A percentile compares a stretch with the other conserved stretches of the same genome.
Conservation (phyloP, 495 filamentous ascomycete species). For the Hypoxylon lenormandii region DNA sequence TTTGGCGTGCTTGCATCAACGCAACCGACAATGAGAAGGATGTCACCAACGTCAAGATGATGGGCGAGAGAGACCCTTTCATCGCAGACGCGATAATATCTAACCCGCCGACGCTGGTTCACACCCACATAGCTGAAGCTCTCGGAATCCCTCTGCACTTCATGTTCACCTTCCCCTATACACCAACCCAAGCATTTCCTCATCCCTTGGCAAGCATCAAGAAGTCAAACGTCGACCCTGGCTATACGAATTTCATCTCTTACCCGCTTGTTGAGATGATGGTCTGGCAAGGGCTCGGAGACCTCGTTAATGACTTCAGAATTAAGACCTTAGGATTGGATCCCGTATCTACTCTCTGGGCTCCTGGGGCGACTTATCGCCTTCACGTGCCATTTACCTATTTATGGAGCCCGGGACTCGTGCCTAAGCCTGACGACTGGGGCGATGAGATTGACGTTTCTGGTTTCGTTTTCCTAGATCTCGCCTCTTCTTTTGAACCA, state of each 20-base stretch:
- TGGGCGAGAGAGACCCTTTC: constrained; percentile 65
- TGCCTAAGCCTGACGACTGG: constrained; percentile 76
- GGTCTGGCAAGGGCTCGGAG: constrained; percentile 73
- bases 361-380: constrained; percentile 70
- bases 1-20: constrained; percentile 72
- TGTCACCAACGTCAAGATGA: constrained; percentile 65
- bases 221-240: constrained; percentile 67
- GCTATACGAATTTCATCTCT: constrained; percentile 75
- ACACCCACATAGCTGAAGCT: constrained; percentile 74
- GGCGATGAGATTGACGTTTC: constrained; percentile 70
- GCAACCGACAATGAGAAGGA: constrained; percentile 67
- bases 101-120: constrained; percentile 74
- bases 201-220: constrained; percentile 77
- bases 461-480: constrained; percentile 74
- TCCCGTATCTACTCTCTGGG: constrained; percentile 72
- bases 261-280: constrained; percentile 79
- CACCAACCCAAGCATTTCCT: constrained; percentile 73
- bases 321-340: constrained; percentile 70
- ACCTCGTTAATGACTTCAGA: constrained; percentile 74
- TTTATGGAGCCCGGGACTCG: constrained; percentile 73
- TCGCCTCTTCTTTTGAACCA: constrained; percentile 70
- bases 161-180: constrained; percentile 75
- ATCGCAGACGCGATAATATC: constrained; percentile 80
- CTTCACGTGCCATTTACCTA: constrained; percentile 74
- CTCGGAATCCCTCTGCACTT: constrained; percentile 73